Evolutionary conservation across 1,139 yeast genomes (phyloP).

Genomic region (Suhomyces bribrorum): DNA sequence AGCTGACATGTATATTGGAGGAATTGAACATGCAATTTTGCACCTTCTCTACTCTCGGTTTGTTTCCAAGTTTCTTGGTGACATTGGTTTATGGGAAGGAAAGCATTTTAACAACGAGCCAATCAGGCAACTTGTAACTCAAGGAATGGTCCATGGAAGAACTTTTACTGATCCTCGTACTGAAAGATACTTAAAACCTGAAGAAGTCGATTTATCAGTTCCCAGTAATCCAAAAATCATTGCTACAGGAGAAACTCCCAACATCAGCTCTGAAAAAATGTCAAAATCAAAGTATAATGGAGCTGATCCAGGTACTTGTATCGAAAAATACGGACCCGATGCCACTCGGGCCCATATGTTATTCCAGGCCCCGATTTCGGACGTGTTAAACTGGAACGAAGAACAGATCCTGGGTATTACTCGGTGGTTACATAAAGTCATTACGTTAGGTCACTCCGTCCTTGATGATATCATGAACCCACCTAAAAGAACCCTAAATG

Average conservation of each 20-base stretch:
- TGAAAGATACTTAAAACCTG: slow-evolving; percentile 75
- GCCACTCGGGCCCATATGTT: slow-evolving; percentile 90
- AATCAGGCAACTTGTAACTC: slow-evolving; percentile 75
- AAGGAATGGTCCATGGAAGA: slow-evolving; percentile 97
- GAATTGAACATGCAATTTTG: slow-evolving; percentile 93
- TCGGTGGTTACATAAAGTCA: slow-evolving; percentile 75
- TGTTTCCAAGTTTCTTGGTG: slow-evolving; percentile 72
- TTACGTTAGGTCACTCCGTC: slow-evolving; percentile 28
- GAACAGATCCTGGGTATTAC: slow-evolving; percentile 81
- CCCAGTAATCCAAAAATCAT: slow-evolving; percentile 47
- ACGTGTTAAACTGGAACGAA: slow-evolving; percentile 87
- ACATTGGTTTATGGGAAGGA: slow-evolving; percentile 55
- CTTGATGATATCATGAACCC: background rate
- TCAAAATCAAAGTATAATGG: slow-evolving; percentile 95
- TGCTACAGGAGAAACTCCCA: slow-evolving; percentile 53
- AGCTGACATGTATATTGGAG: slow-evolving; percentile 89
- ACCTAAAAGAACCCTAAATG: background rate
- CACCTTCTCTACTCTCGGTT: slow-evolving; percentile 86
- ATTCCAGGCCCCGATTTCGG: slow-evolving; percentile 90
- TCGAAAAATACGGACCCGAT: slow-evolving; percentile 84
- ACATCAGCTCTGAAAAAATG: slow-evolving; percentile 81
- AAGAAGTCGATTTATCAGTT: slow-evolving; percentile 55
- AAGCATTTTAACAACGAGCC: slow-evolving; percentile 66
- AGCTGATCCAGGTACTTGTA: slow-evolving; percentile 82
- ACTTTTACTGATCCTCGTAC: slow-evolving; percentile 72